These are phyloP conservation scores for Neocatenulostroma microsporum DNA, from an alignment of 2,329 filamentous ascomycete species.

Conservation along the genomic window DNA sequence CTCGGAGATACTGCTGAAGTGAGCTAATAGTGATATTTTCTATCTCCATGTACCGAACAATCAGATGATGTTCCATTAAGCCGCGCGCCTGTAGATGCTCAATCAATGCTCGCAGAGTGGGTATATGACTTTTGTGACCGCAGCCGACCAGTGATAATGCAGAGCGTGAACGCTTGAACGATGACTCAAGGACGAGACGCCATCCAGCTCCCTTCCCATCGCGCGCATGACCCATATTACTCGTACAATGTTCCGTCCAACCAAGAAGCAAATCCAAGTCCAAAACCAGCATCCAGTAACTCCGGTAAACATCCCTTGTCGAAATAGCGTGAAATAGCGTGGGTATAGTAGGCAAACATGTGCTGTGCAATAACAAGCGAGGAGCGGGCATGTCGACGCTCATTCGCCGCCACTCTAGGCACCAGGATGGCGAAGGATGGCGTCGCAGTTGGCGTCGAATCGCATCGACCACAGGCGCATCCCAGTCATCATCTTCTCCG, in stretches of 20 bases:
- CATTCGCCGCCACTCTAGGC: conserved; percentile 11
- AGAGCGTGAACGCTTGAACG: conserved; percentile 6
- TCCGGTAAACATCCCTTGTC: conserved; percentile 1
- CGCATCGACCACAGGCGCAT: conserved; percentile 85
- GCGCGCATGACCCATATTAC: conserved; percentile 1
- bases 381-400: neutral
- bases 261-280: neutral
- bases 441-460: conserved; percentile 93
- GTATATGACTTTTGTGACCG: conserved; percentile 6
- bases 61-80: neutral
- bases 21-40: neutral
- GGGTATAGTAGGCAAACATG: conserved; percentile 2
- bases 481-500: conserved; percentile 85
- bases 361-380: conserved; percentile 3
- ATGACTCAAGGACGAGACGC: neutral
- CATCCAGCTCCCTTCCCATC: conserved; percentile 1
- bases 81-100: conserved; percentile 1
- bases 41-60: neutral
- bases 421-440: conserved; percentile 59
- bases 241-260: conserved; percentile 3
- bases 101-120: conserved; percentile 4
- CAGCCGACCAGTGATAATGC: conserved; percentile 5
- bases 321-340: too few relatives aligned
- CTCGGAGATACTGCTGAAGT: neutral
- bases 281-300: neutral